Conservation (phyloP, 495 filamentous ascomycete genomes). For the Apiosordaria backusii region DNA sequence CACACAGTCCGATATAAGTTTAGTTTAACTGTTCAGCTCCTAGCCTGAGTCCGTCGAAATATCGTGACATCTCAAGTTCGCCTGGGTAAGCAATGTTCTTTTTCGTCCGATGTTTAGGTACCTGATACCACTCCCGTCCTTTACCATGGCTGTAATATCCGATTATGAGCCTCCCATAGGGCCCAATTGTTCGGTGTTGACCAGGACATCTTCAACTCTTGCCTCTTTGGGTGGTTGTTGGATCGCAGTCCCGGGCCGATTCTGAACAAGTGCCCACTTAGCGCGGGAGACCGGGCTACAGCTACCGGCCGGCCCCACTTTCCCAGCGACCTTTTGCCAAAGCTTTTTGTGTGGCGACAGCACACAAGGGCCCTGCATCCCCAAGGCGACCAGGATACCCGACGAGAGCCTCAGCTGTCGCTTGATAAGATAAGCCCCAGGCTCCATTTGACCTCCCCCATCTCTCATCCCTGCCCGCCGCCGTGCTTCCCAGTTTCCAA, state of each 20-base stretch:
- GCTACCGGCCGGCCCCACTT: background rate
- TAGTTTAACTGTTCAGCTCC: background rate
- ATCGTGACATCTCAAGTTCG: background rate
- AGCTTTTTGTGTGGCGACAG: background rate
- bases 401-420: background rate
- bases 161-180: background rate
- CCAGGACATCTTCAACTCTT: background rate
- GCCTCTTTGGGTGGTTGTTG: background rate
- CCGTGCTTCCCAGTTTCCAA: background rate
- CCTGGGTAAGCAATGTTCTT: background rate
- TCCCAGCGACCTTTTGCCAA: background rate
- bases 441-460: conserved; percentile 3
- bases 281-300: background rate
- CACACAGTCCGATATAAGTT: background rate
- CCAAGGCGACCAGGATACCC: background rate
- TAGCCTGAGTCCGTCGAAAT: background rate
- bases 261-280: background rate
- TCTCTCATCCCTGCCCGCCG: conserved; percentile 1
- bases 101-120: background rate
- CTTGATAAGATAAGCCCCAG: conserved; percentile 6
- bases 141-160: background rate
- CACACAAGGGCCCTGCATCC: background rate
- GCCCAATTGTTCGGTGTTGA: background rate
- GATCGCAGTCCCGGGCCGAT: background rate
- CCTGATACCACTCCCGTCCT: background rate